Conservation (phyloP, 768 basidiomycete genomes). For the Rhizopogon vinicolor region DNA sequence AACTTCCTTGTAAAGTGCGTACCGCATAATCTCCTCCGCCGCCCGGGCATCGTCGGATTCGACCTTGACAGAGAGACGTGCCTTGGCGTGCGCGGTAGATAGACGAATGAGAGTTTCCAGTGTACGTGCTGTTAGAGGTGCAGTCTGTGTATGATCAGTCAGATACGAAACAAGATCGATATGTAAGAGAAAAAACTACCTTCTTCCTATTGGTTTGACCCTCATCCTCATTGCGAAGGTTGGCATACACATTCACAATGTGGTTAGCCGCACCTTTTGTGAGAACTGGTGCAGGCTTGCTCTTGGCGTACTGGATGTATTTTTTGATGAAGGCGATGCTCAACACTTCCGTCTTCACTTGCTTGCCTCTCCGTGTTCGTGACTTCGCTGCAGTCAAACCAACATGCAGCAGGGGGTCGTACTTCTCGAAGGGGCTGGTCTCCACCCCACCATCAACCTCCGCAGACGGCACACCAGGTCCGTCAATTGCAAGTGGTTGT, state of each 20-base stretch:
- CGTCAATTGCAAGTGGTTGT: constrained; percentile 86
- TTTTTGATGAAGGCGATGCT: constrained; percentile 96
- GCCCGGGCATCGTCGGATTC: constrained; percentile 80
- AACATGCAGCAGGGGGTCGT: constrained; percentile 89
- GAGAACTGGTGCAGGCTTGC: constrained; percentile 75
- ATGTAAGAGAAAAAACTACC: constrained; percentile 35
- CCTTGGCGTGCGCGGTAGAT: constrained; percentile 96
- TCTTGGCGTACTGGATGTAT: constrained; percentile 97
- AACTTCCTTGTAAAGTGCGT: constrained; percentile 97
- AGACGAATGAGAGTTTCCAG: constrained; percentile 98
- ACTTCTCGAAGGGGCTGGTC: constrained; percentile 88
- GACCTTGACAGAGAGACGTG: constrained; percentile 82
- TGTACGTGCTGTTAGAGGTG: constrained; percentile 96
- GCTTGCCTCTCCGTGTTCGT: constrained; percentile 57
- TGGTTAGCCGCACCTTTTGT: constrained; percentile 93
- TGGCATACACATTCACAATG: constrained; percentile 91
- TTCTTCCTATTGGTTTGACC: constrained; percentile 81
- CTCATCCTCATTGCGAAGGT: constrained; percentile 86
- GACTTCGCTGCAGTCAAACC: constrained; percentile 54
- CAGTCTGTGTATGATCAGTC: constrained; percentile 56
- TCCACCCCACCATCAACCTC: constrained; percentile 35
- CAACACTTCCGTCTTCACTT: constrained; percentile 72
- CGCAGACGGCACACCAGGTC: constrained; percentile 43
- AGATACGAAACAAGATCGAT: background rate
- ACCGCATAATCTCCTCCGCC: constrained; percentile 94